Percentiles rank a stretch among this genome's conserved stretches.
Evolutionary conservation across 192 early-diverging fungal species (phyloP).

Genomic region (Coemansia umbellata): DNA sequence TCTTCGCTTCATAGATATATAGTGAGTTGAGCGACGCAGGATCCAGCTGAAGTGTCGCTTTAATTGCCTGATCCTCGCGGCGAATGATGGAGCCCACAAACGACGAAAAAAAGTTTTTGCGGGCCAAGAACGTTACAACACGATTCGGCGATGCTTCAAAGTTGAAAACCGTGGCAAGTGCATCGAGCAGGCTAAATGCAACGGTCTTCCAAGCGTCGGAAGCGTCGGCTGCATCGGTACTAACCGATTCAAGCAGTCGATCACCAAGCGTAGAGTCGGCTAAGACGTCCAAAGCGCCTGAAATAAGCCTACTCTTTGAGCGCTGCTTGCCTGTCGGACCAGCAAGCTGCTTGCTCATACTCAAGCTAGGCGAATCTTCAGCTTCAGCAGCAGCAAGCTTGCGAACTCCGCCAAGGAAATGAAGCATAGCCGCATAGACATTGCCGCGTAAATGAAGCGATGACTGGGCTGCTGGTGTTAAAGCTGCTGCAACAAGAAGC

Average conservation of each 20-base stretch:
- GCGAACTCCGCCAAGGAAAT: conserved; percentile 56
- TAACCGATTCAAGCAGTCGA: conserved; percentile 66
- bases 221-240: conserved; percentile 80
- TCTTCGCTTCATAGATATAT: conserved; percentile 78
- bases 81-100: conserved; percentile 55
- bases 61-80: conserved; percentile 58
- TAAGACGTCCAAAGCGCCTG: conserved; percentile 44
- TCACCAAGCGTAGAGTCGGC: conserved; percentile 56
- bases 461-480: conserved; percentile 52
- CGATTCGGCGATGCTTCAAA: conserved; percentile 46
- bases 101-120: conserved; percentile 56
- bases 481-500: conserved; percentile 59
- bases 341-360: conserved; percentile 5
- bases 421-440: conserved; percentile 72
- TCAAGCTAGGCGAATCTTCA: conserved; percentile 4
- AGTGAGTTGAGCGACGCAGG: conserved; percentile 56
- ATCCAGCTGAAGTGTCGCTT: conserved; percentile 50
- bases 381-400: conserved; percentile 30
- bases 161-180: conserved; percentile 55
- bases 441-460: conserved; percentile 68
- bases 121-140: conserved; percentile 46
- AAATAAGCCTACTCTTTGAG: conserved; percentile 35
- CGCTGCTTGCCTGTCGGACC: not conserved
- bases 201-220: conserved; percentile 79
- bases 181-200: conserved; percentile 74